Conservation (phyloP, 2,329 filamentous ascomycete species). For the Hysterium pulicare region DNA sequence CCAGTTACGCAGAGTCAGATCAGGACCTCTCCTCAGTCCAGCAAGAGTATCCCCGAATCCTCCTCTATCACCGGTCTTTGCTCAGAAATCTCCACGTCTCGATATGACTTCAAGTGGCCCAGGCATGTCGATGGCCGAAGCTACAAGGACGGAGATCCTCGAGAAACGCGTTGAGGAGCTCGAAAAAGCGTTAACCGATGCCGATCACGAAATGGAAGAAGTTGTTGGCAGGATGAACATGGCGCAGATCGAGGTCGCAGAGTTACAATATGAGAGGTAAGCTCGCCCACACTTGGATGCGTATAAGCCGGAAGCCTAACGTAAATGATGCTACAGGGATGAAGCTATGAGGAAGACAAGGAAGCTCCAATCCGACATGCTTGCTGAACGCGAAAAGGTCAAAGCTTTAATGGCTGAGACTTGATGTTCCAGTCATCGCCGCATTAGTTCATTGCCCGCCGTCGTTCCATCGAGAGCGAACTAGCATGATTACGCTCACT, state of each 20-base stretch:
- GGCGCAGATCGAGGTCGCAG: constrained; percentile 78
- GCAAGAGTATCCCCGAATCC: constrained; percentile 55
- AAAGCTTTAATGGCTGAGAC: constrained; percentile 44
- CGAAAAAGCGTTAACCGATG: constrained; percentile 72
- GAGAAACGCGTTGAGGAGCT: constrained; percentile 78
- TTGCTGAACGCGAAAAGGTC: constrained; percentile 60
- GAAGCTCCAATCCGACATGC: constrained; percentile 64
- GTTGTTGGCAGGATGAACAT: constrained; percentile 78
- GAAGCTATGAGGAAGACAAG: constrained; percentile 70
- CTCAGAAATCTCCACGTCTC: constrained; percentile 56
- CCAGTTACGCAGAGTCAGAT: constrained; percentile 72
- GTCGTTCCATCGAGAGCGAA: constrained; percentile 7
- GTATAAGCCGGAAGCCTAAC: too few relatives aligned
- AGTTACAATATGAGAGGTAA: constrained; percentile 67
- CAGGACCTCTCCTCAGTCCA: constrained; percentile 45
- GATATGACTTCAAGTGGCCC: constrained; percentile 60
- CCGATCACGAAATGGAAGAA: constrained; percentile 78
- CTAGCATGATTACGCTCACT: neutral
- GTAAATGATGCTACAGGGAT: constrained; percentile 56
- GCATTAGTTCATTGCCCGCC: constrained; percentile 13
- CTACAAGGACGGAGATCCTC: constrained; percentile 69
- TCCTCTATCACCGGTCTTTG: constrained; percentile 61
- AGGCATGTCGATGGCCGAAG: constrained; percentile 61
- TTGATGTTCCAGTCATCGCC: constrained; percentile 14
- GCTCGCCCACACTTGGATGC: too few relatives aligned